Evolutionary conservation across 768 basidiomycete genomes (phyloP).

Genomic region (Leucocoprinus birnbaumii): DNA sequence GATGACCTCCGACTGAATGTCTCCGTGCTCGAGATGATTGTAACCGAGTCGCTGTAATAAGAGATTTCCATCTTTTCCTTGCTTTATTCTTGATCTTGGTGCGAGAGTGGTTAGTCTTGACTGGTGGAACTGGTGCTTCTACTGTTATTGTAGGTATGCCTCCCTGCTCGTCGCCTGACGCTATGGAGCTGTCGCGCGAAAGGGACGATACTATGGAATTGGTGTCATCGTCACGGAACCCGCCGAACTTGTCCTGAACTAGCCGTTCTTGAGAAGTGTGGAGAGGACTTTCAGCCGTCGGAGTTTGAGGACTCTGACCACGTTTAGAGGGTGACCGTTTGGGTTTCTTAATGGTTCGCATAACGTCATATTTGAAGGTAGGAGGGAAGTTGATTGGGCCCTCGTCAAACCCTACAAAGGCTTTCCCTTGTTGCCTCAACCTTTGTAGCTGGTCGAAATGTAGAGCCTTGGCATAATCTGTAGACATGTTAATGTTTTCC

Average conservation of each 20-base stretch:
- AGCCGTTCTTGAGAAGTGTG: slow-evolving; percentile 18
- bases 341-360: slow-evolving; percentile 51
- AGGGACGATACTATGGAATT: neutral
- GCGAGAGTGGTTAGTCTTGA: neutral
- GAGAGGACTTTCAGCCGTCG: slow-evolving; percentile 8
- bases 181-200: slow-evolving; percentile 9
- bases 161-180: slow-evolving; percentile 18
- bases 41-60: neutral
- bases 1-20: neutral
- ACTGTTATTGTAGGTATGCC: slow-evolving; percentile 21
- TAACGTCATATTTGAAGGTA: slow-evolving; percentile 91
- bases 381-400: slow-evolving; percentile 83
- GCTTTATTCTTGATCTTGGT: neutral
- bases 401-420: slow-evolving; percentile 80
- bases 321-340: slow-evolving; percentile 36
- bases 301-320: slow-evolving; percentile 8
- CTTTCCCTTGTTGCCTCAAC: slow-evolving; percentile 66
- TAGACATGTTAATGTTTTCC: neutral
- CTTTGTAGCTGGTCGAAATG: slow-evolving; percentile 86
- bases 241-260: neutral
- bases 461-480: slow-evolving; percentile 83
- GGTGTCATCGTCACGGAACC: slow-evolving; percentile 20
- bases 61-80: slow-evolving; percentile 1
- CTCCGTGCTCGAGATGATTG: neutral
- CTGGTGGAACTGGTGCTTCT: neutral